These are phyloP conservation scores for Leucocoprinus birnbaumii DNA, from an alignment of 768 basidiomycete genomes.

Conservation along the genomic window DNA sequence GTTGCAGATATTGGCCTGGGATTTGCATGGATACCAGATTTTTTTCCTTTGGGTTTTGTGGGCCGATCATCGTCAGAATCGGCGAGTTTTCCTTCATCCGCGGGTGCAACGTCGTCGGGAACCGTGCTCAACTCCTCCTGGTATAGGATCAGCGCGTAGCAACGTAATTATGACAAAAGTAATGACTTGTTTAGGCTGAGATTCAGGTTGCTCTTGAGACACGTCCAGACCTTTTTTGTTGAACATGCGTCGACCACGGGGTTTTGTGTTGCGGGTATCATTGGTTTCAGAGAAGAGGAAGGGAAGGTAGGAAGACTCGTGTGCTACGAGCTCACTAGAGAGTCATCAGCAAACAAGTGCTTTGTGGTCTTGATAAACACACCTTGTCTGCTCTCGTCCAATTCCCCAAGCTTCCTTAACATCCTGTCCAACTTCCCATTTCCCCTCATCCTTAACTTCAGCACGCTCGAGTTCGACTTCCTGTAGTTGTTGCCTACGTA, in stretches of 20 bases:
- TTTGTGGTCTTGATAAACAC: not conserved
- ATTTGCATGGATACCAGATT: constrained; percentile 21
- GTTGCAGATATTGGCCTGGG: constrained; percentile 25
- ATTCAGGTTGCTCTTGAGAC: constrained; percentile 10
- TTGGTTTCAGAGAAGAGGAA: constrained; percentile 14
- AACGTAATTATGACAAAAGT: not conserved
- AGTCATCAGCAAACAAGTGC: not conserved
- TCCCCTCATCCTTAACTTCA: constrained; percentile 16
- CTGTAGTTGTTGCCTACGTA: constrained; percentile 11
- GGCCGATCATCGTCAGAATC: not conserved
- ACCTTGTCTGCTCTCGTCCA: not conserved
- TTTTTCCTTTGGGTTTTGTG: constrained; percentile 14
- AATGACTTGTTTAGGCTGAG: constrained; percentile 15
- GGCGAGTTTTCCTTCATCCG: not conserved
- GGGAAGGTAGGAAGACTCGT: constrained; percentile 17
- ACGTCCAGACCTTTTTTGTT: constrained; percentile 42
- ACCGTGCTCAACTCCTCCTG: not conserved
- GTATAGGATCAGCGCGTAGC: not conserved
- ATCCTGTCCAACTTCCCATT: constrained; percentile 17
- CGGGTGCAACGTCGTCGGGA: not conserved
- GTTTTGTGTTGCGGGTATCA: not conserved
- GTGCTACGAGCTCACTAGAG: constrained; percentile 10
- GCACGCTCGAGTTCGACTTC: constrained; percentile 13
- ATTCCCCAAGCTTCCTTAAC: constrained; percentile 17
- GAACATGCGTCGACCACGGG: constrained; percentile 47